phyloP scores from a whole-genome alignment of 176 grass and related monocot species.

The sorghum (Sorghum bicolor) region DNA sequence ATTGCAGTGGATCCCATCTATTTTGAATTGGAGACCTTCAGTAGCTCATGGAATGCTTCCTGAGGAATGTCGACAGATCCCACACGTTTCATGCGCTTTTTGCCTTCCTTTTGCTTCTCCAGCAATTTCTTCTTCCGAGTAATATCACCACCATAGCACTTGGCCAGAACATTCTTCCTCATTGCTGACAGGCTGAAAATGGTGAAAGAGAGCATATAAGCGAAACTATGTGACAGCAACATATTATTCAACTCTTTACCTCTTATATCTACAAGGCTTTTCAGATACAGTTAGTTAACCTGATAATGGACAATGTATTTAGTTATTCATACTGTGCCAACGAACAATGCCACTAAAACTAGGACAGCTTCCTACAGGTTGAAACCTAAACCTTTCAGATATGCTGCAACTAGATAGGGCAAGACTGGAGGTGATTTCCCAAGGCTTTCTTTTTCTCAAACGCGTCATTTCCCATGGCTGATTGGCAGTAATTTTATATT shows the following conservation, averaged over 20 bases:
- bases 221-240: neutral
- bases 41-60: constrained; percentile 91
- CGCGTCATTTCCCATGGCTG: neutral
- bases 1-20: constrained; percentile 22
- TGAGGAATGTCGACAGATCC: constrained; percentile 94
- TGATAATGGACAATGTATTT: neutral
- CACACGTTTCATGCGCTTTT: constrained; percentile 99
- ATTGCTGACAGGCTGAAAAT: constrained; percentile 85
- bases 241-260: neutral
- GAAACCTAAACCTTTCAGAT: neutral
- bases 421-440: neutral
- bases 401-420: neutral
- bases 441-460: neutral
- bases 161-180: constrained; percentile 97
- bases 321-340: neutral
- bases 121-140: constrained; percentile 95
- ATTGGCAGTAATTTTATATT: neutral
- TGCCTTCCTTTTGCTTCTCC: constrained; percentile 99
- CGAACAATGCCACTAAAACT: neutral
- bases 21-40: constrained; percentile 73
- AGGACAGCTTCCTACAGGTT: neutral
- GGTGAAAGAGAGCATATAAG: constrained; percentile 10
- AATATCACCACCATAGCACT: constrained; percentile 97
- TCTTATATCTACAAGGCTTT: constrained; percentile 2
- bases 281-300: neutral